Evolutionary conservation across 352 stramenopile genomes (phyloP).

Genomic region (Globisporangium canariense): DNA sequence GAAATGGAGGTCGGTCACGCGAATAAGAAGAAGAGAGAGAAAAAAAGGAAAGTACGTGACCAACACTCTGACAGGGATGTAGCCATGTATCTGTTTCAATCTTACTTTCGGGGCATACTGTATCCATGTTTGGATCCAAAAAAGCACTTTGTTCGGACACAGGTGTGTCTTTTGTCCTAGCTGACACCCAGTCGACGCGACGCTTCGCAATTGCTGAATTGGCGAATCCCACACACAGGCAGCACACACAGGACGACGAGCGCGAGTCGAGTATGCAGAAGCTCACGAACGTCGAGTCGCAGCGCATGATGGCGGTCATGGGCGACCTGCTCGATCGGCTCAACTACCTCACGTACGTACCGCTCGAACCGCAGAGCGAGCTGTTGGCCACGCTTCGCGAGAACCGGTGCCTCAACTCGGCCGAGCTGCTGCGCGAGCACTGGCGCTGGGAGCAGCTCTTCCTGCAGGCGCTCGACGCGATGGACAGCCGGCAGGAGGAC

Average conservation of each 20-base stretch:
- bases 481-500: conserved; percentile 61
- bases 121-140: neutral
- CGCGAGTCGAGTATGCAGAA: conserved; percentile 59
- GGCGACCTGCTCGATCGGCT: conserved; percentile 80
- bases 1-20: no score
- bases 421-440: conserved; percentile 62
- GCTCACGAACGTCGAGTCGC: conserved; percentile 85
- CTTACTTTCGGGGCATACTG: neutral
- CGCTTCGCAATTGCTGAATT: neutral
- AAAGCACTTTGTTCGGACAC: neutral
- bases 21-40: neutral
- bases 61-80: neutral
- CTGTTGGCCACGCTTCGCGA: conserved; percentile 58
- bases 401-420: conserved; percentile 56
- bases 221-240: neutral
- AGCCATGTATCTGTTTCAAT: neutral
- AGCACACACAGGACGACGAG: neutral
- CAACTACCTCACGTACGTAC: conserved; percentile 85
- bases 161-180: no score
- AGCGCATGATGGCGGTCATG: conserved; percentile 87
- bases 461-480: conserved; percentile 50
- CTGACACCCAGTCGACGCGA: no score
- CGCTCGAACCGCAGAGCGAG: conserved; percentile 48
- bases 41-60: conserved; percentile 1
- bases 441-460: conserved; percentile 81